These are phyloP conservation scores for Penicillium paneum DNA, from an alignment of 2,329 filamentous ascomycete genomes.

Conservation along the genomic window DNA sequence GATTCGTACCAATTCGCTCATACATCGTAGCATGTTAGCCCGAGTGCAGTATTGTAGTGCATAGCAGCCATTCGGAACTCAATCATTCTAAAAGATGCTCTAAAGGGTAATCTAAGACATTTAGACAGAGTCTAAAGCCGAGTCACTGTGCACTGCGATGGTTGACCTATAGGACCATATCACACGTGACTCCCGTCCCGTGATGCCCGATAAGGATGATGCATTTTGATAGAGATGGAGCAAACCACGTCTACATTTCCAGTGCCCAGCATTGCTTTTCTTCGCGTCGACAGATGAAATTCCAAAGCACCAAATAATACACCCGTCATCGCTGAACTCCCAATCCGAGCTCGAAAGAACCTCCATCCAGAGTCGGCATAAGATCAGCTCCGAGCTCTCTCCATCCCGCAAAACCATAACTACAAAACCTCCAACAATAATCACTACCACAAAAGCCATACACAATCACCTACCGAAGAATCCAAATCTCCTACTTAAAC, in stretches of 20 bases:
- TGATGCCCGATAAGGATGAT: conserved; percentile 6
- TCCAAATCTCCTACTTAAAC: neutral
- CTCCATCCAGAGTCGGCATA: neutral
- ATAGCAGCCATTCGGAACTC: neutral
- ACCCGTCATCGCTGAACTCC: neutral
- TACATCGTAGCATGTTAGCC: neutral
- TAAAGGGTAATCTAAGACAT: too few relatives aligned
- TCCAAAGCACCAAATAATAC: neutral
- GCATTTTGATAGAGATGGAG: conserved; percentile 1
- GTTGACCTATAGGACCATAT: neutral
- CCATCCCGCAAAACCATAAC: neutral
- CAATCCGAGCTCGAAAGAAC: neutral
- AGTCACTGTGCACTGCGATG: neutral
- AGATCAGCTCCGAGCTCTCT: neutral
- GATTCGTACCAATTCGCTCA: neutral
- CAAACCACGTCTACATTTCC: neutral
- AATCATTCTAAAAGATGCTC: too few relatives aligned
- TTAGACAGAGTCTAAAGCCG: neutral
- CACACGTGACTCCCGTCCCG: neutral
- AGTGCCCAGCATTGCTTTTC: neutral
- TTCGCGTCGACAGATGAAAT: neutral
- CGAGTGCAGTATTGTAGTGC: neutral
- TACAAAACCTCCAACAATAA: neutral
- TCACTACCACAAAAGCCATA: neutral
- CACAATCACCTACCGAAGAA: neutral